phyloP scores from a whole-genome alignment of 768 basidiomycete species.

The Boletellus sp. region DNA sequence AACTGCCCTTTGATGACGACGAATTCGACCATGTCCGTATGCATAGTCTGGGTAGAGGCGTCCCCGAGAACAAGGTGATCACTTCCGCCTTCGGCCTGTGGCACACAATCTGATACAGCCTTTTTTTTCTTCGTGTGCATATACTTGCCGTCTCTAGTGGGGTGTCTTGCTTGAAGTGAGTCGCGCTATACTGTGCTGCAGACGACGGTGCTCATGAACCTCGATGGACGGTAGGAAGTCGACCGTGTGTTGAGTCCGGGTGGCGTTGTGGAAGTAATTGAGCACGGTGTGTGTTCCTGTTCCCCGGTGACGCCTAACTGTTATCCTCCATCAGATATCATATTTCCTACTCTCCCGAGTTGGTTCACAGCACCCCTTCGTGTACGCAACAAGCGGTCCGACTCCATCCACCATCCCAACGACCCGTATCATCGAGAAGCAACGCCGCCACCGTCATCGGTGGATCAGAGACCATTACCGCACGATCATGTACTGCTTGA shows the following conservation, averaged over 20 bases:
- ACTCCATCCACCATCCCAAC: slow-evolving; percentile 52
- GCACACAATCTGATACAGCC: slow-evolving; percentile 1
- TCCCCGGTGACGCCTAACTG: neutral
- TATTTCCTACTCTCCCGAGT: slow-evolving; percentile 71
- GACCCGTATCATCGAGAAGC: slow-evolving; percentile 35
- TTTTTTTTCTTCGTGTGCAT: neutral
- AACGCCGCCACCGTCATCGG: slow-evolving; percentile 32
- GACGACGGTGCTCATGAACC: neutral
- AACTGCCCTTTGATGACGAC: slow-evolving; percentile 77
- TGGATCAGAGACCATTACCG: slow-evolving; percentile 34
- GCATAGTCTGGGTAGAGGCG: slow-evolving; percentile 56
- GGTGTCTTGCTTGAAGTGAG: slow-evolving; percentile 59
- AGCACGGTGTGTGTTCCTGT: slow-evolving; percentile 52
- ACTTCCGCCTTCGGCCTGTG: neutral
- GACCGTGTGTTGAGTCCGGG: slow-evolving; percentile 66
- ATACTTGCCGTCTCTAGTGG: slow-evolving; percentile 46
- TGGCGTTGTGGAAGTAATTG: slow-evolving; percentile 67
- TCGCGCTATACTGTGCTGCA: neutral
- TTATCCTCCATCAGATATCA: slow-evolving; percentile 46
- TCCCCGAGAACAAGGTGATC: slow-evolving; percentile 70
- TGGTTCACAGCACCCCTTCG: slow-evolving; percentile 77
- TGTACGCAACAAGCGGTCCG: slow-evolving; percentile 42
- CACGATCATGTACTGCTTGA: slow-evolving; percentile 74
- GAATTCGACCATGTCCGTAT: slow-evolving; percentile 82
- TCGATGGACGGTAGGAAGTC: slow-evolving; percentile 52